Percentiles rank a stretch among this genome's conserved stretches.
phyloP scores from a whole-genome alignment of 2,329 filamentous ascomycete genomes.

The Colletotrichum sp. region DNA sequence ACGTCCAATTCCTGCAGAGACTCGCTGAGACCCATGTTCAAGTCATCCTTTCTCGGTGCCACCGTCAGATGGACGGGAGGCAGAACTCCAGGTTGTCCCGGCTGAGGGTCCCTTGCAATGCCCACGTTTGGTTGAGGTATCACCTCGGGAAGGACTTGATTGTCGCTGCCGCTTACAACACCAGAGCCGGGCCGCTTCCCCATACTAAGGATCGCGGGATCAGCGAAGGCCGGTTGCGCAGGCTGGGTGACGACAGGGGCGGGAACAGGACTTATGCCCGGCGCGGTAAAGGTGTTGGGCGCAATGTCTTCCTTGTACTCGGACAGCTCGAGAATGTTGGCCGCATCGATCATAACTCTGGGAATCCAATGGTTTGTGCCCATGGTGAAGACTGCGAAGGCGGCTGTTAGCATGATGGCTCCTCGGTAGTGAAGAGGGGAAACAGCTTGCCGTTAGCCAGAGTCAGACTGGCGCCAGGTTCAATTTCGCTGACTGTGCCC shows the following conservation, averaged over 20 bases:
- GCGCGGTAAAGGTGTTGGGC: slow-evolving; percentile 30
- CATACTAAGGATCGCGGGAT: slow-evolving; percentile 82
- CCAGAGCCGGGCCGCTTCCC: slow-evolving; percentile 43
- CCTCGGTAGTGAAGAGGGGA: neutral
- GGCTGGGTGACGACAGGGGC: slow-evolving; percentile 30
- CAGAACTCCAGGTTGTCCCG: slow-evolving; percentile 23
- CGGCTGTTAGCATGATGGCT: neutral
- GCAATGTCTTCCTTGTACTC: slow-evolving; percentile 38
- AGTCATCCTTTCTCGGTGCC: neutral
- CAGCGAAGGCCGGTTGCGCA: slow-evolving; percentile 62
- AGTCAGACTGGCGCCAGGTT: slow-evolving; percentile 68
- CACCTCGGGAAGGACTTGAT: slow-evolving; percentile 11
- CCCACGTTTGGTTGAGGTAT: slow-evolving; percentile 29
- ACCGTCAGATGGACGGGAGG: slow-evolving; percentile 12
- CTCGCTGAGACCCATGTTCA: slow-evolving; percentile 16
- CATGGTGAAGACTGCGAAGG: slow-evolving; percentile 39
- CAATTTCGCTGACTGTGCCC: slow-evolving; percentile 73
- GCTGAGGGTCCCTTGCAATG: slow-evolving; percentile 34
- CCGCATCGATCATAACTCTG: slow-evolving; percentile 47
- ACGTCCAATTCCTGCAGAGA: slow-evolving; percentile 27
- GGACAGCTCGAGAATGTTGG: slow-evolving; percentile 49
- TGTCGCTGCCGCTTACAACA: slow-evolving; percentile 23
- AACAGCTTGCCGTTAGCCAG: slow-evolving; percentile 69
- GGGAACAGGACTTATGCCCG: slow-evolving; percentile 26
- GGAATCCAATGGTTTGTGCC: slow-evolving; percentile 42